Evolutionary conservation across 1,139 yeast genomes (phyloP), one percentile per base, ranked within the genome.

Genomic region (Scheffersomyces segobiensis): DNA sequence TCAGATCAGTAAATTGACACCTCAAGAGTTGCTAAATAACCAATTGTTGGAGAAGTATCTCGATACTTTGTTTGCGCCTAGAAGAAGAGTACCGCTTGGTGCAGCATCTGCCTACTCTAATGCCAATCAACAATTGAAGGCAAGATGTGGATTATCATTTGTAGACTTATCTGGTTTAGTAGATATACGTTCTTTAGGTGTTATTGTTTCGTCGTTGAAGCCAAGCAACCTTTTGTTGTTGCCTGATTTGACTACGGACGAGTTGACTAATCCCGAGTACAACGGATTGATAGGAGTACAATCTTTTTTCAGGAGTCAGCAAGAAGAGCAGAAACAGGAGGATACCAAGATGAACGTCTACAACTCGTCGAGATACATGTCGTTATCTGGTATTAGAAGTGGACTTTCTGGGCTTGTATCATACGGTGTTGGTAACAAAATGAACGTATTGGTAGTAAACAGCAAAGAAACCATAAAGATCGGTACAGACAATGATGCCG

Each of bases 121-220:
- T 17, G 64, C 57, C 2, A 67, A 72, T 1, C 70, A 75, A 5
- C 78, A 80, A 26, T 71, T 89, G 21, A 77, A 75, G 17, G 76
- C 91, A 4, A 77, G 88, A 60, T 93, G 98, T 72, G 88, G 88
- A 0, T 75, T 93, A 21, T 84, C 92, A 7, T 93, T 80, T 70
- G 85, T 95, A 57, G 98, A 95, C 70, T 80, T 93, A 61, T 86
- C 93, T 18, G 97, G 98, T 17, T 74, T 90, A 22, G 96, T 93
- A 2, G 98, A 95, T 69, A 79, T 89, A 60, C 81, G 98, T 62
- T 93, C 98, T 0, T 75, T 93, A 60, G 83, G 88, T 58, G 87
- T 91, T 73, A 91, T 93, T 60, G 81, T 92, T 52, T 91, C 96
- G 46, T 83, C 90, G 1, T 77, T 95, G 57, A 91, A 91, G 65